These are phyloP conservation scores for Rhizopogon vesiculosus DNA, from an alignment of 768 basidiomycete species.

Conservation along the genomic window DNA sequence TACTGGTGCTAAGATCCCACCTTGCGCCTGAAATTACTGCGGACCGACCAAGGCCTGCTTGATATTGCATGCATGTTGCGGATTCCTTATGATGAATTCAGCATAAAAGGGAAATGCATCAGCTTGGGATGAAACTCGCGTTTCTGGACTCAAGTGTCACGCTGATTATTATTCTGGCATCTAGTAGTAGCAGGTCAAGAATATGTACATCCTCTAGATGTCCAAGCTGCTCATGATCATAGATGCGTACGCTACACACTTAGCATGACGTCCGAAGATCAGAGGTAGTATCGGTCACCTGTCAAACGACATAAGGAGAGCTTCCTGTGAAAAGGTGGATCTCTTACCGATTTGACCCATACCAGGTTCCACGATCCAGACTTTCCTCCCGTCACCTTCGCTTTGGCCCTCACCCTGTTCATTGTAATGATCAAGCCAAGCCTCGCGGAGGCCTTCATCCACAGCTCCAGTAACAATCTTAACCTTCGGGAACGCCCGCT, in stretches of 20 bases:
- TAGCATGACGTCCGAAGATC: too few species aligned
- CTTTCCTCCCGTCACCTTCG: slow-evolving; percentile 52
- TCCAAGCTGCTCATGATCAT: background rate
- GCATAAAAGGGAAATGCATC: too few species aligned
- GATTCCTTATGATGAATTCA: too few species aligned
- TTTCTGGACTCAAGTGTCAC: background rate
- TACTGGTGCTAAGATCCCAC: too few species aligned
- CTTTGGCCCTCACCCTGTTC: slow-evolving; percentile 38
- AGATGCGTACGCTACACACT: background rate
- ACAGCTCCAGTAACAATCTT: slow-evolving; percentile 81
- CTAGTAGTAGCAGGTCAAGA: background rate
- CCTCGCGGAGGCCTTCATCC: slow-evolving; percentile 72
- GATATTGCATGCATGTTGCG: too few species aligned
- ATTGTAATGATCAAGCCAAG: slow-evolving; percentile 58
- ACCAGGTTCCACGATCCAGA: slow-evolving; percentile 84
- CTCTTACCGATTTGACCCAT: slow-evolving; percentile 79
- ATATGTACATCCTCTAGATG: background rate
- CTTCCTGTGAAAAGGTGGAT: background rate
- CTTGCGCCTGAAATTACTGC: too few species aligned
- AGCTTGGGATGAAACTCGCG: background rate
- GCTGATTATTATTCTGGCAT: background rate
- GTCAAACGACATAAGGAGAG: background rate
- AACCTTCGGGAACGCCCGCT: slow-evolving; percentile 80
- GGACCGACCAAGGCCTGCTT: too few species aligned
- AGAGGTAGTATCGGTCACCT: slow-evolving; percentile 1